phyloP scores from a whole-genome alignment of 148 eudicot species.

The Suaeda aralocaspica region DNA sequence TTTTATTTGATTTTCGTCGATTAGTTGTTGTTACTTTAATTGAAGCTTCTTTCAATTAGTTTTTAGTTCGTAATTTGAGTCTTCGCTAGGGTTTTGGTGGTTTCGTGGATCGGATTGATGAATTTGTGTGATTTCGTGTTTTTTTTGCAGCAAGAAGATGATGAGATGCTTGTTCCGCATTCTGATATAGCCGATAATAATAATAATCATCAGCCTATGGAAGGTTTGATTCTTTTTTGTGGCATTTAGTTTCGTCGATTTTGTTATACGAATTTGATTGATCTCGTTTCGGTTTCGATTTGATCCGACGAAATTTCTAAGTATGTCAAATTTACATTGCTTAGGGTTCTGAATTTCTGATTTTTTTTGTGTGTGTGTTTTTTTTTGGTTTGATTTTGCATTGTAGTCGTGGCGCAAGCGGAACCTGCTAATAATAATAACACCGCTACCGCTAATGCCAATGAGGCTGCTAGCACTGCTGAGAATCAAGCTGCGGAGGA shows the following conservation, averaged over 20 bases:
- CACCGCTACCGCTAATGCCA: not conserved
- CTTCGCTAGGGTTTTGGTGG: constrained; percentile 11
- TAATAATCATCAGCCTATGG: constrained; percentile 78
- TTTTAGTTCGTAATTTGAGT: constrained; percentile 8
- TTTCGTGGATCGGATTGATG: constrained; percentile 26
- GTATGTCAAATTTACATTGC: constrained; percentile 2
- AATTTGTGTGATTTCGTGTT: too few species aligned
- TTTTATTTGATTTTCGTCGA: constrained; percentile 1
- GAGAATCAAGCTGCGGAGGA: constrained; percentile 73
- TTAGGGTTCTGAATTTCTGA: constrained; percentile 31
- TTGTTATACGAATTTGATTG: not conserved
- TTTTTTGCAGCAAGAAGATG: constrained; percentile 65
- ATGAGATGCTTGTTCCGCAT: constrained; percentile 86
- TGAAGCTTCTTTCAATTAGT: constrained; percentile 17
- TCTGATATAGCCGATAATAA: constrained; percentile 51
- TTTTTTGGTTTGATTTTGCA: constrained; percentile 10
- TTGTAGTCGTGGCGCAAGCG: constrained; percentile 43
- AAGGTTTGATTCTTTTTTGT: constrained; percentile 39
- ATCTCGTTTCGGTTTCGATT: constrained; percentile 17
- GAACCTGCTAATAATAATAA: constrained; percentile 33
- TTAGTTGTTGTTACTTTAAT: not conserved
- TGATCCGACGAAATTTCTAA: constrained; percentile 5
- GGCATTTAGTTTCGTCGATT: not conserved
- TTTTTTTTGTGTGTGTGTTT: constrained; percentile 8
- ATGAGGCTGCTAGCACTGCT: too few species aligned